Percentiles rank a stretch among this genome's conserved stretches.
phyloP scores from a whole-genome alignment of 1,284 basidiomycete species.

The Marasmius oreades region DNA sequence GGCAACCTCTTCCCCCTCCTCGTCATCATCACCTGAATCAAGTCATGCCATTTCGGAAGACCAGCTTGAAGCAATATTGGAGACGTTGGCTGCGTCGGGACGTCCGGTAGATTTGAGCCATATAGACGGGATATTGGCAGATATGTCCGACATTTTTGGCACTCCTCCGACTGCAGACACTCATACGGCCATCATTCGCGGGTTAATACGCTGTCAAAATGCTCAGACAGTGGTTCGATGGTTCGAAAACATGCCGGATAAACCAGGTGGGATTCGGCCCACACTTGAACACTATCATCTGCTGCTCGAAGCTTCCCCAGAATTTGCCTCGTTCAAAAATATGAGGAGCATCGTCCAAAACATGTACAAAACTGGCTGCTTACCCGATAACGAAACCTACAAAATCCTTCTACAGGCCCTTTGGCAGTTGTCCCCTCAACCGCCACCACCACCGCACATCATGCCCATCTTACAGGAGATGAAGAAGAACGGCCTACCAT shows the following conservation, averaged over 20 bases:
- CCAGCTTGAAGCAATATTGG: slow-evolving; percentile 33
- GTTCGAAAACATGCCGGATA: slow-evolving; percentile 45
- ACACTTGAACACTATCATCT: slow-evolving; percentile 53
- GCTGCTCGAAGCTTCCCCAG: slow-evolving; percentile 42
- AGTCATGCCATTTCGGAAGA: slow-evolving; percentile 3
- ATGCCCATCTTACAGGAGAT: slow-evolving; percentile 43
- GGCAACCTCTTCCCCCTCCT: neutral
- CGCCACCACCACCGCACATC: slow-evolving; percentile 33
- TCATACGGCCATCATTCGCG: slow-evolving; percentile 43
- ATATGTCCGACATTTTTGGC: slow-evolving; percentile 42
- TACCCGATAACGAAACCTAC: slow-evolving; percentile 45
- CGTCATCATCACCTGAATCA: slow-evolving; percentile 3
- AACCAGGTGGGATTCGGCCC: slow-evolving; percentile 40
- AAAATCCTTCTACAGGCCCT: slow-evolving; percentile 41
- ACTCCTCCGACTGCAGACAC: slow-evolving; percentile 36
- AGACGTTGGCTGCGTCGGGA: slow-evolving; percentile 44
- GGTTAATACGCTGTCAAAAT: slow-evolving; percentile 40
- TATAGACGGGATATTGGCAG: slow-evolving; percentile 45
- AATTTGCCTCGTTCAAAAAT: slow-evolving; percentile 32
- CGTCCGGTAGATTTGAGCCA: slow-evolving; percentile 44
- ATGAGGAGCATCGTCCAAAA: slow-evolving; percentile 38
- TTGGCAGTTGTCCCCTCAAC: slow-evolving; percentile 26
- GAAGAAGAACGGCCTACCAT: slow-evolving; percentile 36
- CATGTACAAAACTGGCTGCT: slow-evolving; percentile 43
- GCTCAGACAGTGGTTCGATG: slow-evolving; percentile 41